These are phyloP conservation scores for Cryptosporidium canis DNA, from an alignment of 169 alveolate species.

Conservation along the genomic window DNA sequence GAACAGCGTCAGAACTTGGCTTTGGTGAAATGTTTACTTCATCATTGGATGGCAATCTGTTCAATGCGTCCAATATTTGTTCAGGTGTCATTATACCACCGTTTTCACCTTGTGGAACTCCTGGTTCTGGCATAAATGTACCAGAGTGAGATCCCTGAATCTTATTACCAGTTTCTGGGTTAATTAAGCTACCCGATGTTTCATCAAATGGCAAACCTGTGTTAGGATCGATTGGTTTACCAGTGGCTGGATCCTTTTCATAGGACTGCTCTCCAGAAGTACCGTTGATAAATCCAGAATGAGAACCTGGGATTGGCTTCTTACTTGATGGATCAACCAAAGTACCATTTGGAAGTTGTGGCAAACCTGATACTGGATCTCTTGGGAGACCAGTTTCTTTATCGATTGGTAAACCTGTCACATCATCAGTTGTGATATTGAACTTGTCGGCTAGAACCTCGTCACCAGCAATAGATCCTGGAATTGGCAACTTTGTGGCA, in stretches of 20 bases:
- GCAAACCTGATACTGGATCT: slow-evolving; percentile 67
- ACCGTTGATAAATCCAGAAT: slow-evolving; percentile 58
- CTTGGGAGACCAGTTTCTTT: slow-evolving; percentile 47
- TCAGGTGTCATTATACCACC: slow-evolving; percentile 69
- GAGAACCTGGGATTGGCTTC: slow-evolving; percentile 65
- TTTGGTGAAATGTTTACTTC: slow-evolving; percentile 28
- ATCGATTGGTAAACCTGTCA: slow-evolving; percentile 62
- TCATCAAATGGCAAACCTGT: slow-evolving; percentile 68
- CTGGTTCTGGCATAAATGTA: slow-evolving; percentile 67
- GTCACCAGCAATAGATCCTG: slow-evolving; percentile 72
- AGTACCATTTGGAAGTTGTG: slow-evolving; percentile 61
- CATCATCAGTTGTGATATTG: slow-evolving; percentile 44
- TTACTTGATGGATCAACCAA: slow-evolving; percentile 68
- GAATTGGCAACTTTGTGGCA: slow-evolving; percentile 32
- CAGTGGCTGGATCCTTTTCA: slow-evolving; percentile 34
- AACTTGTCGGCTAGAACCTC: slow-evolving; percentile 9
- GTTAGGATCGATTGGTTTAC: slow-evolving; percentile 66
- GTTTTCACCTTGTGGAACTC: slow-evolving; percentile 49
- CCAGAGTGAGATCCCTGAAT: slow-evolving; percentile 64
- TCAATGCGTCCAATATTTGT: slow-evolving; percentile 26
- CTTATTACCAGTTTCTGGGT: slow-evolving; percentile 48
- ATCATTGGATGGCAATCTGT: slow-evolving; percentile 2
- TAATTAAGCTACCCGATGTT: slow-evolving; percentile 17
- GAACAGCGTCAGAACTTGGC: slow-evolving; percentile 42
- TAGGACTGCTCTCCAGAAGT: slow-evolving; percentile 39